Base-by-base conservation (phyloP, 2,329 filamentous ascomycete species). In the Calonectria pteridis region DNA sequence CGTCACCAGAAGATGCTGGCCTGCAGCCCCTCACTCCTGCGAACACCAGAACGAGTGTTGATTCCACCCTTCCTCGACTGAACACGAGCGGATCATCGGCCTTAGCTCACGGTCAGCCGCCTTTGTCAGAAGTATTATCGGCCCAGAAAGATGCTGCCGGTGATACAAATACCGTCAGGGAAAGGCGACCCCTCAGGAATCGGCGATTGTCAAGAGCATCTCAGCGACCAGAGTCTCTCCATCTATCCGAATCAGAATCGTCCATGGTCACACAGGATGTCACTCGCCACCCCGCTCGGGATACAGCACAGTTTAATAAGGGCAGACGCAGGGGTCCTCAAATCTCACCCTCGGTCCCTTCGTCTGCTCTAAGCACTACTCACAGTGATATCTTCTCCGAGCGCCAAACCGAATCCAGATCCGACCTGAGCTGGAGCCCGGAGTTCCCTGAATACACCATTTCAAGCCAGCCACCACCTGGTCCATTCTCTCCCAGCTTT, bases 281-380 rank as follows among this genome's bases (percentile, higher is more conserved):
- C 33, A 83, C 84, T 66, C 80, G 79, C 37, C 81, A 80, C 26
- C 81, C 83, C 0, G 77, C 84, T 23, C 37, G 58, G 31, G 68
- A 72, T 16, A 31, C 55, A 51, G 37, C 33, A 46, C 71, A 33
- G 16, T 46, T 46, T 14, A 74, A 50, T 18, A 74, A 50, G 29
- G 50, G n/a, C 35, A 64, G 65, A 37, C 67, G 66, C 23, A 58
- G 68, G 43, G 72, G 65, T 13, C 20, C 64, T 16, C 71, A 71
- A 50, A 40, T 58, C 31, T 75, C 75, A 29, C 71, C 73, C 9
- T 72, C 73, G 13, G 16, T 64, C 49, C 80, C 82, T 10, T 85
- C 85, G 0, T 89, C 88, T 40, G 88, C 86, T 69, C 90, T 91
- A 40, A 91, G 84, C 80, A 89, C 86, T 77, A 89, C 89, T 66